A percentile compares a stretch with the other conserved stretches of the same genome.
phyloP scores from a whole-genome alignment of 352 stramenopile species.

The Phytopythium delawarense region DNA sequence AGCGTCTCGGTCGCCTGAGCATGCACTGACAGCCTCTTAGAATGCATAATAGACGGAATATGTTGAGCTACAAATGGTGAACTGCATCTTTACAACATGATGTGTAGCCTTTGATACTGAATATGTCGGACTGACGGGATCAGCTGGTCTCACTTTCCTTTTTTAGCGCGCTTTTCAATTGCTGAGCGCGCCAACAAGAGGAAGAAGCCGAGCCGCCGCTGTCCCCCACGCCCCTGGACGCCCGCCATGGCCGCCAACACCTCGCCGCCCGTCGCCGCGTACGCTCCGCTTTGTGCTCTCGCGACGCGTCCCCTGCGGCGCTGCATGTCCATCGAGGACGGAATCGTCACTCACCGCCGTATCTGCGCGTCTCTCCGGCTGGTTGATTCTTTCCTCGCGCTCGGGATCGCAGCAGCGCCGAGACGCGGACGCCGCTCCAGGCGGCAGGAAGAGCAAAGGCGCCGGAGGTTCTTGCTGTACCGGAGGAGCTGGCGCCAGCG shows the following conservation, averaged over 20 bases:
- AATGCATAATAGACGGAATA: background rate
- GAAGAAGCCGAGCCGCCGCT: background rate
- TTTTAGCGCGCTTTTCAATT: slow-evolving; percentile 6
- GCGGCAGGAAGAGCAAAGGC: slow-evolving; percentile 6
- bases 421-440: slow-evolving; percentile 10
- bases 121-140: background rate
- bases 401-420: background rate
- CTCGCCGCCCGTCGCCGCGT: slow-evolving; percentile 6
- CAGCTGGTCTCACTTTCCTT: background rate
- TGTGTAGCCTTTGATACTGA: no score
- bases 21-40: background rate
- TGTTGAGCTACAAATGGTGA: background rate
- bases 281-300: background rate
- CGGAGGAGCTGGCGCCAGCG: background rate
- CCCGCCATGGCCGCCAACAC: slow-evolving; percentile 5
- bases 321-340: background rate
- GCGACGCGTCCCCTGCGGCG: background rate
- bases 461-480: background rate
- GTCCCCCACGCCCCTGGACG: background rate
- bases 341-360: background rate
- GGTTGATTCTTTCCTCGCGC: background rate
- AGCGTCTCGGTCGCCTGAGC: background rate
- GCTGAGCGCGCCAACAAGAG: background rate
- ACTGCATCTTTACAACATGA: background rate
- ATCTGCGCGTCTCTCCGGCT: background rate